Base-by-base conservation (phyloP, 1,139 yeast species). In the Geotrichum reessii region DNA sequence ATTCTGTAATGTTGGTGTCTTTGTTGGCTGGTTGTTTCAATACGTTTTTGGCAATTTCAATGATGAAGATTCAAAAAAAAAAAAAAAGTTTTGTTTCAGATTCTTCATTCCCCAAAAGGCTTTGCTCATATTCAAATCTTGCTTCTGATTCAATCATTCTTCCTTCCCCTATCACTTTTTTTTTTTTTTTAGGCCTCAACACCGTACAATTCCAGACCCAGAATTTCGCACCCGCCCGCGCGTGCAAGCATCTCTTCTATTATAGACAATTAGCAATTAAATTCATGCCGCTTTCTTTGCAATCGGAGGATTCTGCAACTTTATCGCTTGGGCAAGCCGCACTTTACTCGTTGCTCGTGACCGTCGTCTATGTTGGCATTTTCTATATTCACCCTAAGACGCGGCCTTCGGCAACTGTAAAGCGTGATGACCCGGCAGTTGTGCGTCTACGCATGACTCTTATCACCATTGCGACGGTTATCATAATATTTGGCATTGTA, bases 391-490 rank as follows among this genome's bases (percentile, higher is more conserved):
- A 67, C 24, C 60, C 64, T 6, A 24, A 56, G 17, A 69, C 74
- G 8, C 57, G 75, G 47, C 74, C 74, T 2, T 65, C 71, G 17
- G 55, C 62, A 8, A 58, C 63, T 9, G 62, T 62, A 40, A 61
- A 63, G 11, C 60, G 75, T 44, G 71, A 73, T 55, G 71, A 71
- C 59, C 68, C 69, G 1, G 55, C 61, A 12, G 76, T 78, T 58
- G 72, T 84, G 31, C 65, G 76, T 33, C 62, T 59, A 17, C 73
- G 84, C 31, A 73, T 80, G 19, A 59, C 69, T 1, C 55, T 69
- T 2, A 71, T 80, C 51, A 71, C 80, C 53, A 58, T 71, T 27
- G 65, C 66, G 12, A 68, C 79, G 17, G 52, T 73, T 2, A 57
- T 73, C 6, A 58, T 66, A 1, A 69, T 77, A 8, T 77, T 78